phyloP scores from a whole-genome alignment of 2,329 filamentous ascomycete species.

The Exophiala xenobiotica region DNA sequence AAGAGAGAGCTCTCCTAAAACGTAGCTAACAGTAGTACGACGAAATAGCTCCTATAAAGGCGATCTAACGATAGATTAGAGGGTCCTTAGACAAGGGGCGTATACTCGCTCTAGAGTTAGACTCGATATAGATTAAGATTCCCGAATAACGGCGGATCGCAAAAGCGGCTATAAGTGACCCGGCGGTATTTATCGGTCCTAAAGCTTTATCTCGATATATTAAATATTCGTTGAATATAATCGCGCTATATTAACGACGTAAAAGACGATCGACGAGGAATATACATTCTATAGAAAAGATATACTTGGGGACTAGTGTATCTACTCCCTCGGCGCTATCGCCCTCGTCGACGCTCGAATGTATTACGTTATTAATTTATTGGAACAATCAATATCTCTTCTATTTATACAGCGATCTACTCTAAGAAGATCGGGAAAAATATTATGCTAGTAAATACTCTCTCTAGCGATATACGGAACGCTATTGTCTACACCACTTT shows the following conservation, averaged over 20 bases:
- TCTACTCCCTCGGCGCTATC: not conserved
- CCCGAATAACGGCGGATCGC: slow-evolving; percentile 5
- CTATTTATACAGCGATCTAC: not conserved
- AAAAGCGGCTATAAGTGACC: slow-evolving; percentile 4
- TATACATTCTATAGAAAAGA: not conserved
- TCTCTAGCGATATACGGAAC: slow-evolving; percentile 2
- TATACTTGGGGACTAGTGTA: not conserved
- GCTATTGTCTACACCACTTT: not conserved
- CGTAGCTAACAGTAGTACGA: not conserved
- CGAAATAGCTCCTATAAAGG: not conserved
- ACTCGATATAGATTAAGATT: not conserved
- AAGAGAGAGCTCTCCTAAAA: slow-evolving; percentile 2
- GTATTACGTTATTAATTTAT: not conserved
- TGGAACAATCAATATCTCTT: slow-evolving; percentile 1
- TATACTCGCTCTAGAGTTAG: not conserved
- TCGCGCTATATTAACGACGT: slow-evolving; percentile 1
- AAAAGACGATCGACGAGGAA: not conserved
- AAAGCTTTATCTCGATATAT: slow-evolving; percentile 5
- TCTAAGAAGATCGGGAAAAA: slow-evolving; percentile 1
- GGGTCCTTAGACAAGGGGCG: not conserved
- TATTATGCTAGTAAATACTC: slow-evolving; percentile 1
- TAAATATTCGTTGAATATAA: slow-evolving; percentile 6
- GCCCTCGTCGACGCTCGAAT: not conserved
- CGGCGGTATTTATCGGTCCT: not conserved
- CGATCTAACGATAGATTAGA: slow-evolving; percentile 2